Evolutionary conservation across 805 yeast species (phyloP), one percentile per base, ranked within the genome.

Genomic region (Metschnikowia matae): DNA sequence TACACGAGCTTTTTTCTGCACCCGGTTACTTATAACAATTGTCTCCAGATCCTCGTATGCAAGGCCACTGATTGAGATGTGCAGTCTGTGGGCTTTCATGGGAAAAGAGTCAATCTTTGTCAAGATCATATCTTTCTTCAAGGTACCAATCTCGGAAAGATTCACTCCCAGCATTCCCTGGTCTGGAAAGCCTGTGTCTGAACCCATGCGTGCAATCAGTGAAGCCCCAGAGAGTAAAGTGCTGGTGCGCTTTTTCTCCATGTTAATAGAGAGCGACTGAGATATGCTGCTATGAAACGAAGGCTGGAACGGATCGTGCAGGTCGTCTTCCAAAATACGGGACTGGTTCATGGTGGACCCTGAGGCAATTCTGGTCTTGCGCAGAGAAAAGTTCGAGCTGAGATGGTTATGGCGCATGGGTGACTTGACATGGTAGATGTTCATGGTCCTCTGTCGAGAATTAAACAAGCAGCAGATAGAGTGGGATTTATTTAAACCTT

Each of bases 81-180:
- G 60, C 39, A 58, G 51, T 10, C 62, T 53, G n/a, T 67, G 61
- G 4, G 68, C 67, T 17, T 64, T 62, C 11, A 66, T 37, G 46
- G 62, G 69, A 37, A 73, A 66, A 1, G 78, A 64, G 15, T 81
- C 82, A 2, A 87, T 65, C 59, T 78, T 80, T 0, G 90, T 81
- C 52, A 88, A 68, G n/a, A 85, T 83, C 59, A 85, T 76, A 62
- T 89, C 96, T 57, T 85, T 87, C 37, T 82, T 69, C 20, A 80
- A 63, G 4, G 63, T 55, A 5, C 69, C 62, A 5, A 65, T 54
- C 35, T 55, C 58, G 1, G 46, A 29, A 13, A 53, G 51, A 14
- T 48, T 46, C 10, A 44, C 47, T 45, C 40, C 59, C 38, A 51
- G 54, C 44, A 54, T 52, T 35, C 65, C 68, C 13, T 61, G 52